Conservation (phyloP, 1,139 yeast genomes). For the Saccharomycopsis hybrid region DNA sequence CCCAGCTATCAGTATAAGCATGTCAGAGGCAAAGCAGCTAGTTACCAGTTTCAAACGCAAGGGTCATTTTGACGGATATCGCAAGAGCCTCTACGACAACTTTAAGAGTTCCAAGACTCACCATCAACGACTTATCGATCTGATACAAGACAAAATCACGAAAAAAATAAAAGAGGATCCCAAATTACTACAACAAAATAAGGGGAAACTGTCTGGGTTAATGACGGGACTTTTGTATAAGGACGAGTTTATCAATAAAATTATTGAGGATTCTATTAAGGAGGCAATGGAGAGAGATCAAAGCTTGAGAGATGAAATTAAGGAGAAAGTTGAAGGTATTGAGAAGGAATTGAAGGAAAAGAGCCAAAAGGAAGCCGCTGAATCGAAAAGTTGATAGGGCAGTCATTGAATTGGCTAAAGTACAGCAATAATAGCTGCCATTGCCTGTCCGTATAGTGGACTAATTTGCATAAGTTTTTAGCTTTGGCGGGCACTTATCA, state of each 20-base stretch:
- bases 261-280: conserved; percentile 12
- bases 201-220: conserved; percentile 18
- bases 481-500: too few species aligned
- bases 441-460: too few species aligned
- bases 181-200: conserved; percentile 8
- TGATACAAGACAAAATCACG: conserved; percentile 7
- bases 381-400: too few species aligned
- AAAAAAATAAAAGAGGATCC: conserved; percentile 10
- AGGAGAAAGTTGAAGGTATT: conserved; percentile 5
- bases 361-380: too few species aligned
- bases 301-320: not conserved
- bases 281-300: conserved; percentile 5
- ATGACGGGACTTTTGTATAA: conserved; percentile 18
- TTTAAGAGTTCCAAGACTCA: not conserved
- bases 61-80: conserved; percentile 17
- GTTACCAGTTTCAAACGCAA: conserved; percentile 15
- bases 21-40: conserved; percentile 15
- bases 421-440: too few species aligned
- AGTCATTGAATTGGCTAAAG: too few species aligned
- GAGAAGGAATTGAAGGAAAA: not conserved
- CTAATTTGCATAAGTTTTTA: too few species aligned
- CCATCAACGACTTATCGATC: not conserved
- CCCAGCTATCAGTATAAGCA: too few species aligned
- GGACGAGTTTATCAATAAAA: conserved; percentile 10
- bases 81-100: conserved; percentile 9